Conservation (phyloP, 225 moss, liverwort and hornwort species). For the Climacium dendroides region DNA sequence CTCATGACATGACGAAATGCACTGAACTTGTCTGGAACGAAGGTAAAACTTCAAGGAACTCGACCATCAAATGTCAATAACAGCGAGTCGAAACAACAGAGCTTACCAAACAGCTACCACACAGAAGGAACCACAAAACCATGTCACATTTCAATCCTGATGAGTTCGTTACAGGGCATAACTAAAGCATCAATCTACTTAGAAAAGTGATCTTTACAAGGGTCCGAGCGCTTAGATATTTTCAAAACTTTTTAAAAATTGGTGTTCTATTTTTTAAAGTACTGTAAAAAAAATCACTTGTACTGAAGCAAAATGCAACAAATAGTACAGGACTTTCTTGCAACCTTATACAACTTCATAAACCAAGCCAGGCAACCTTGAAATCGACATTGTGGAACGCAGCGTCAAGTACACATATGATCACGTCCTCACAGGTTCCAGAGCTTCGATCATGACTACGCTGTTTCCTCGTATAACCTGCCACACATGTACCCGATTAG, state of each 20-base stretch:
- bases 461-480: conserved; percentile 97
- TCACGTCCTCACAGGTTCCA: conserved; percentile 49
- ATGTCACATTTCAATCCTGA: not conserved
- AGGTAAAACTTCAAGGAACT: not conserved
- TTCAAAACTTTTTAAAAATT: not conserved
- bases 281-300: not conserved
- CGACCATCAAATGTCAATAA: not conserved
- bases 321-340: not conserved
- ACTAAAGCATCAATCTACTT: not conserved
- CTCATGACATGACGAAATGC: not conserved
- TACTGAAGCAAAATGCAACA: not conserved
- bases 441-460: conserved; percentile 95
- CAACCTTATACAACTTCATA: not conserved
- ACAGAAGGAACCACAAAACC: not conserved
- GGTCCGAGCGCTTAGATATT: not conserved
- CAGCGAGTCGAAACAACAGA: not conserved
- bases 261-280: not conserved
- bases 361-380: not conserved
- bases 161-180: not conserved
- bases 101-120: not conserved
- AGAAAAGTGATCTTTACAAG: not conserved
- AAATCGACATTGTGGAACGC: not conserved
- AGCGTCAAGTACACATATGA: not conserved
- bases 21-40: not conserved
- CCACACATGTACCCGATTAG: not conserved